Percentiles rank a stretch among this genome's conserved stretches.
phyloP scores from a whole-genome alignment of 805 yeast genomes.

The Cyberlindnera nakhonratchasimensis region DNA sequence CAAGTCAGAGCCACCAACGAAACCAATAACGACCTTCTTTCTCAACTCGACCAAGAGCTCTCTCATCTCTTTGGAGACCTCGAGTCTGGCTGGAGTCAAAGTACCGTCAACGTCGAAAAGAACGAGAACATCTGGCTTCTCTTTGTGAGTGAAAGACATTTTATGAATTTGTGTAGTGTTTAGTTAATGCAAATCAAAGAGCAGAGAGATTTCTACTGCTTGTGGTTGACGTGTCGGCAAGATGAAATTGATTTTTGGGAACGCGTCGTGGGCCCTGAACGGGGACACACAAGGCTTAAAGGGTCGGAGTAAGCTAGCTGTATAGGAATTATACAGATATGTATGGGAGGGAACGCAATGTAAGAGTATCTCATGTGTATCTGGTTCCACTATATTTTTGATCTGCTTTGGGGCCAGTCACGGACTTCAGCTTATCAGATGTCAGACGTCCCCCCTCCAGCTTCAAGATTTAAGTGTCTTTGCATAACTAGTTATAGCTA shows the following conservation, averaged over 20 bases:
- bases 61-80: constrained; percentile 73
- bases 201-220: too few species aligned
- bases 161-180: not conserved
- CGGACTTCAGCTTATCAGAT: too few species aligned
- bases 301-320: too few species aligned
- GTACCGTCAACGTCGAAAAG: constrained; percentile 99
- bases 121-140: constrained; percentile 82
- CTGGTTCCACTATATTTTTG: not conserved
- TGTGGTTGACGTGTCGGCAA: not conserved
- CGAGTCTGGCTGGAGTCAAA: constrained; percentile 92
- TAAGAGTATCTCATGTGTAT: not conserved
- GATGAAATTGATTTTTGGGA: constrained; percentile 2
- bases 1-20: constrained; percentile 96
- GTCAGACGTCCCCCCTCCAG: too few species aligned
- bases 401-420: too few species aligned
- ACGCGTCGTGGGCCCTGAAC: not conserved
- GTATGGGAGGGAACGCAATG: not conserved
- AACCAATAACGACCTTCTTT: constrained; percentile 91
- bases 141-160: constrained; percentile 67
- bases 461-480: too few species aligned
- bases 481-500: too few species aligned
- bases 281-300: constrained; percentile 1
- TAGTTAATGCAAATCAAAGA: not conserved
- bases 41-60: constrained; percentile 69
- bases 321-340: not conserved